A percentile compares a stretch with the other conserved stretches of the same genome.
Evolutionary conservation across 352 stramenopile genomes (phyloP).

Genomic region (Poterioochromonas sp.): DNA sequence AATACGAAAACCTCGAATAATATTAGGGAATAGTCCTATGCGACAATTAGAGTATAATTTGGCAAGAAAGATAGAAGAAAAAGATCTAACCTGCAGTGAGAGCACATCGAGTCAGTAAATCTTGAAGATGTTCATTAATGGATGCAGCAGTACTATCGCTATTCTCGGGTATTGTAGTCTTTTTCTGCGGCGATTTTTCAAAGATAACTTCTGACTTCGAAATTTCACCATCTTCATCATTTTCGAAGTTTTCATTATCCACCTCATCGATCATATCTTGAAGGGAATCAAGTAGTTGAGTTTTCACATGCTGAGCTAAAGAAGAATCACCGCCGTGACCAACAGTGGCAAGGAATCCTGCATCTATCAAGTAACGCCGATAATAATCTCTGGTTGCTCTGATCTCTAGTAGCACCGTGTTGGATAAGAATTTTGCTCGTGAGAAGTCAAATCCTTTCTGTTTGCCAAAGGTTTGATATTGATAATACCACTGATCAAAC

Average conservation of each 20-base stretch:
- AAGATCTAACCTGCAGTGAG: not conserved
- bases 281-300: too few species aligned
- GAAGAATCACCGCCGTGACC: too few species aligned
- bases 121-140: too few species aligned
- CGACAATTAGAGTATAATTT: not conserved
- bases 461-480: not conserved
- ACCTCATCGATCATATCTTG: not conserved
- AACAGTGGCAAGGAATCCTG: too few species aligned
- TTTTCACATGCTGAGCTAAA: too few species aligned
- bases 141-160: too few species aligned
- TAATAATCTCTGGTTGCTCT: not conserved
- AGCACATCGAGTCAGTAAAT: conserved; percentile 11
- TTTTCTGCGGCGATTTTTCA: too few species aligned
- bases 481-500: not conserved
- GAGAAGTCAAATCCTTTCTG: not conserved
- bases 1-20: not conserved
- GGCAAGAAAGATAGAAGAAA: not conserved
- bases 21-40: conserved; percentile 3
- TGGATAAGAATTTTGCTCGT: not conserved
- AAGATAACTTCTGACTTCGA: too few species aligned
- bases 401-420: not conserved
- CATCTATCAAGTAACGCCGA: not conserved
- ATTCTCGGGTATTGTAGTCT: too few species aligned
- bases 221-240: not conserved
- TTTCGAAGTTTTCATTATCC: not conserved